These are phyloP conservation scores for Fagopyrum tataricum DNA, from an alignment of 148 eudicot genomes.

Conservation along the genomic window DNA sequence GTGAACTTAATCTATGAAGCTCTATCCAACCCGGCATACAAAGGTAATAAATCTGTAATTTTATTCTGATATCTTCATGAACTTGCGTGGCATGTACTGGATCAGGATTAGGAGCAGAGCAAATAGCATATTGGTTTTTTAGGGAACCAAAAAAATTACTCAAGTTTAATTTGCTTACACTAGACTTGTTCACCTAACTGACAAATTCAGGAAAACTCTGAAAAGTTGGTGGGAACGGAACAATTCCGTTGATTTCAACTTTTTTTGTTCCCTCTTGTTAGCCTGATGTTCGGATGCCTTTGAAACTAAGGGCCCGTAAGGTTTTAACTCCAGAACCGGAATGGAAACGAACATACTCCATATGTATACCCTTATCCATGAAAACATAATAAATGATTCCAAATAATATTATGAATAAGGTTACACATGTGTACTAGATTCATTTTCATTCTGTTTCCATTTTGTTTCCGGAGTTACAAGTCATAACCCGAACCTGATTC, in stretches of 20 bases:
- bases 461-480: too few relatives aligned
- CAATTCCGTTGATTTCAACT: not conserved
- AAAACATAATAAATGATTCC: too few relatives aligned
- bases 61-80: not conserved
- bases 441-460: too few relatives aligned
- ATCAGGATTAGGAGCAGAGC: not conserved
- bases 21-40: slow-evolving; percentile 64
- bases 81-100: not conserved
- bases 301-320: too few relatives aligned
- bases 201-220: not conserved
- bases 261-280: not conserved
- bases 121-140: not conserved
- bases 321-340: too few relatives aligned
- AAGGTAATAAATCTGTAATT: slow-evolving; percentile 35
- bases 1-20: slow-evolving; percentile 90
- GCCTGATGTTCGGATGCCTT: too few relatives aligned
- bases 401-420: too few relatives aligned
- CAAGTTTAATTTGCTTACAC: not conserved
- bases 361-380: too few relatives aligned
- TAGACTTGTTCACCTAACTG: not conserved
- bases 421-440: too few relatives aligned
- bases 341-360: too few relatives aligned
- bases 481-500: too few relatives aligned
- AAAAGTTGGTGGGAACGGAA: not conserved
- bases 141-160: not conserved